Conservation (phyloP, 169 alveolate species). For the Miamiensis avidus region DNA sequence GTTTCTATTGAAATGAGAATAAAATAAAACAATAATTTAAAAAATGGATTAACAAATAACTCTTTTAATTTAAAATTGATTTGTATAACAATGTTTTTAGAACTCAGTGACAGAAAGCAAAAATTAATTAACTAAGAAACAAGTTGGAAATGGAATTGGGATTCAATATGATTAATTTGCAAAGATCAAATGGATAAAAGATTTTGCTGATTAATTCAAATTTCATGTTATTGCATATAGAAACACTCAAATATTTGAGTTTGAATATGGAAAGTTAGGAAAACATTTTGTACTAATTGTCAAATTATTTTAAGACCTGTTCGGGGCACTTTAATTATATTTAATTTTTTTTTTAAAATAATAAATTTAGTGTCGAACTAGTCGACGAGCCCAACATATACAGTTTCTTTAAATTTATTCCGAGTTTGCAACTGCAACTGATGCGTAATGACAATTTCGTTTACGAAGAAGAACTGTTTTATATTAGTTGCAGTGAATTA, state of each 20-base stretch:
- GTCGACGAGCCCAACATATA: conserved; percentile 32
- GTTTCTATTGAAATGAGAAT: not conserved
- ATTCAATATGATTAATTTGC: not conserved
- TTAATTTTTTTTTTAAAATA: not conserved
- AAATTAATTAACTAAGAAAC: conserved; percentile 2
- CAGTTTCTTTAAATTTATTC: conserved; percentile 46
- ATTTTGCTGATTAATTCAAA: conserved; percentile 34
- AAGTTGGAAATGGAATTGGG: conserved; percentile 14
- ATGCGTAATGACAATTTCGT: conserved; percentile 48
- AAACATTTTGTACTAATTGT: conserved; percentile 28
- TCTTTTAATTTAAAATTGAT: not conserved
- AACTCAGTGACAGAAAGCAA: conserved; percentile 2
- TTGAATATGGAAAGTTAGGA: conserved; percentile 33
- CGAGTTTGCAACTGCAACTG: conserved; percentile 27
- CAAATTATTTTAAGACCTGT: not conserved
- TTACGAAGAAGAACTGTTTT: conserved; percentile 42
- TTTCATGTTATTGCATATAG: conserved; percentile 41
- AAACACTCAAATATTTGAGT: conserved; percentile 39
- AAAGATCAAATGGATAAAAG: conserved; percentile 11
- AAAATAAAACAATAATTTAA: not conserved
- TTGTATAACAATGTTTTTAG: not conserved
- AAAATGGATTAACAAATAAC: not conserved
- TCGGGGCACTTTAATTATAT: not conserved
- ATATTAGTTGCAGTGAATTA: conserved; percentile 32
- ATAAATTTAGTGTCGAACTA: conserved; percentile 24